Evolutionary conservation across 257 asterid species (phyloP).

Genomic region (Petunia axillaris): DNA sequence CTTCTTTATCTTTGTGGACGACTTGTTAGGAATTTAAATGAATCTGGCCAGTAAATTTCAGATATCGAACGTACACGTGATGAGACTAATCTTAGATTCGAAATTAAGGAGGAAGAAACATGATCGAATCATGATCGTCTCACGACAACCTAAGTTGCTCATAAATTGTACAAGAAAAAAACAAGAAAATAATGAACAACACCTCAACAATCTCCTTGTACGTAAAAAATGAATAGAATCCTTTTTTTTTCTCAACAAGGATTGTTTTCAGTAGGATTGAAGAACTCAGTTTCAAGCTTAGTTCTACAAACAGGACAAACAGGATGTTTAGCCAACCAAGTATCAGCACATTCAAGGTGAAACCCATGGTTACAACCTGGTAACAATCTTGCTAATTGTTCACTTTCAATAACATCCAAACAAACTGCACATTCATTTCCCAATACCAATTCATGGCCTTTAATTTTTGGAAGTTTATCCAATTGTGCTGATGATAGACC

Average conservation of each 20-base stretch:
- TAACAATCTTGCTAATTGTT: slow-evolving; percentile 66
- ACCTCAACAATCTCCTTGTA: too few species aligned
- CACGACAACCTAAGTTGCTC: not conserved
- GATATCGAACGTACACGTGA: too few species aligned
- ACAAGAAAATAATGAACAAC: not conserved
- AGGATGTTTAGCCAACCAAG: slow-evolving; percentile 70
- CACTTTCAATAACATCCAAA: slow-evolving; percentile 65
- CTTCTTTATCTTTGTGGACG: not conserved
- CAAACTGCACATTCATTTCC: slow-evolving; percentile 81
- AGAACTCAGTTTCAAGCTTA: slow-evolving; percentile 52
- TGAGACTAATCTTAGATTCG: not conserved
- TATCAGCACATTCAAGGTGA: slow-evolving; percentile 73
- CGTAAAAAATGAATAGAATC: too few species aligned
- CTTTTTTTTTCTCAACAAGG: slow-evolving; percentile 43
- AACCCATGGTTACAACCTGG: slow-evolving; percentile 96
- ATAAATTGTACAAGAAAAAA: not conserved
- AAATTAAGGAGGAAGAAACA: not conserved
- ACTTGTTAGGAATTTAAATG: too few species aligned
- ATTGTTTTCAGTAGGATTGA: slow-evolving; percentile 45
- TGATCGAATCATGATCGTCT: not conserved
- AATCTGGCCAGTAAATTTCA: too few species aligned
- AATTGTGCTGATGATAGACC: slow-evolving; percentile 78
- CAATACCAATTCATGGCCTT: slow-evolving; percentile 68
- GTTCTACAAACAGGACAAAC: slow-evolving; percentile 82
- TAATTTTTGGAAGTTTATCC: slow-evolving; percentile 60